Evolutionary conservation across 2,329 filamentous ascomycete genomes (phyloP), one percentile per base, ranked within the genome.

Genomic region (Gaeumannomyces tritici): DNA sequence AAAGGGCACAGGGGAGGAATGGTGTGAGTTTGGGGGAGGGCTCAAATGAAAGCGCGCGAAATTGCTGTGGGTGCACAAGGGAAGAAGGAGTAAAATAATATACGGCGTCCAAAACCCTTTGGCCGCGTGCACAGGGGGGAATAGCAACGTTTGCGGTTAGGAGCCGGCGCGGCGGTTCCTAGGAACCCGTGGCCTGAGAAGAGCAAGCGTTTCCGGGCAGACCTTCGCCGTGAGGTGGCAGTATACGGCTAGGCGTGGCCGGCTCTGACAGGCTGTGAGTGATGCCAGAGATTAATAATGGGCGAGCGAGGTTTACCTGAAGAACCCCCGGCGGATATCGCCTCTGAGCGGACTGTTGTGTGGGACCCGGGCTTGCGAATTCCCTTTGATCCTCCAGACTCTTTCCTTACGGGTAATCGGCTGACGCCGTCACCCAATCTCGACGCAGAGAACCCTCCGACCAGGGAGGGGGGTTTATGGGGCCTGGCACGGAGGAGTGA

Each of bases 281-380:
- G n/a, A 29, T 28, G 31, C 9, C 13, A 55, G 27, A 61, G 59
- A 55, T 61, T 61, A 61, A 31, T 55, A 55, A 61, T 61, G 59
- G 47, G 21, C 28, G 58, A 31, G 28, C 55, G 47, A 47, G 15
- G 27, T 55, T 55, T 18, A 51, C 51, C 24, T 11, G 35, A 55
- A 29, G 51, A 27, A 27, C 12, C 26, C 54, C 59, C 21, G 35
- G 58, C 35, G n/a, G 13, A 27, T 60, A 35, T 24, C 47, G 35
- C 24, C 47, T 26, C 47, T 24, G 47, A 42, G 24, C 29, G 13
- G 24, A 11, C 15, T 55, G 18, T 61, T 31, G 42, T 55, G 59
- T 55, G 59, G 47, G 29, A 27, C 59, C 7, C 28, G 47, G 59
- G 47, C 26, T 55, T 26, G 28, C 15, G 28, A 26, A 55, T 31